Evolutionary conservation across 2,329 filamentous ascomycete genomes (phyloP).

Genomic region (Fusarium papillatum): DNA sequence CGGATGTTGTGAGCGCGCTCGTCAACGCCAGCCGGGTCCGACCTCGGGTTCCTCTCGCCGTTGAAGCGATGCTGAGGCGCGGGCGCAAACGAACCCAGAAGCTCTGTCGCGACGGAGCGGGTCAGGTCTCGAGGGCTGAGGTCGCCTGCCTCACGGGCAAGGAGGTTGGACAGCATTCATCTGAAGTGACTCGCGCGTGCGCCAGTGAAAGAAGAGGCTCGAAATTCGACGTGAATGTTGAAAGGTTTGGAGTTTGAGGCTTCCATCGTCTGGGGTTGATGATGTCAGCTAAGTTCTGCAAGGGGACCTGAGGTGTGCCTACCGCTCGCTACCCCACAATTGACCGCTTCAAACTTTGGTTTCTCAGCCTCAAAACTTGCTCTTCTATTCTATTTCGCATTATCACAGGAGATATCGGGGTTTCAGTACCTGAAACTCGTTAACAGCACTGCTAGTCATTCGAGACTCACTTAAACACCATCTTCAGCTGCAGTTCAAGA

Average conservation of each 20-base stretch:
- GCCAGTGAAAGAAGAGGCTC: neutral
- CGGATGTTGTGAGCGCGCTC: slow-evolving; percentile 57
- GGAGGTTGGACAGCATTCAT: slow-evolving; percentile 80
- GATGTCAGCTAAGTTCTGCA: slow-evolving; percentile 40
- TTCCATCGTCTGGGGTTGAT: slow-evolving; percentile 15
- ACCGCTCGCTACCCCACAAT: slow-evolving; percentile 34
- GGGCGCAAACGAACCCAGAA: slow-evolving; percentile 78
- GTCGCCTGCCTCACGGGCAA: slow-evolving; percentile 82
- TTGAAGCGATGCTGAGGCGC: slow-evolving; percentile 79
- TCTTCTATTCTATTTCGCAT: neutral
- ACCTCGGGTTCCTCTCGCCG: slow-evolving; percentile 54
- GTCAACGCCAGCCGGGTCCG: slow-evolving; percentile 35
- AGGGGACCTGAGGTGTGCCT: neutral
- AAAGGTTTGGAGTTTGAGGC: slow-evolving; percentile 3
- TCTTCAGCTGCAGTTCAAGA: neutral
- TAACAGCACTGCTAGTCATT: neutral
- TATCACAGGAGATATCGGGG: neutral
- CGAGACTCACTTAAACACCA: neutral
- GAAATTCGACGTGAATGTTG: neutral
- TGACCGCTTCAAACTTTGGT: slow-evolving; percentile 31
- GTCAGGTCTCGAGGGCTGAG: slow-evolving; percentile 74
- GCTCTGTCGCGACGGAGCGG: slow-evolving; percentile 73
- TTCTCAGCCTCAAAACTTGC: slow-evolving; percentile 14
- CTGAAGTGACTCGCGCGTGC: slow-evolving; percentile 19
- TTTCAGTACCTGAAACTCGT: neutral